Evolutionary conservation across 2,329 filamentous ascomycete species (phyloP), one percentile per base, ranked within the genome.

Genomic region (Aureobasidium pullulans): DNA sequence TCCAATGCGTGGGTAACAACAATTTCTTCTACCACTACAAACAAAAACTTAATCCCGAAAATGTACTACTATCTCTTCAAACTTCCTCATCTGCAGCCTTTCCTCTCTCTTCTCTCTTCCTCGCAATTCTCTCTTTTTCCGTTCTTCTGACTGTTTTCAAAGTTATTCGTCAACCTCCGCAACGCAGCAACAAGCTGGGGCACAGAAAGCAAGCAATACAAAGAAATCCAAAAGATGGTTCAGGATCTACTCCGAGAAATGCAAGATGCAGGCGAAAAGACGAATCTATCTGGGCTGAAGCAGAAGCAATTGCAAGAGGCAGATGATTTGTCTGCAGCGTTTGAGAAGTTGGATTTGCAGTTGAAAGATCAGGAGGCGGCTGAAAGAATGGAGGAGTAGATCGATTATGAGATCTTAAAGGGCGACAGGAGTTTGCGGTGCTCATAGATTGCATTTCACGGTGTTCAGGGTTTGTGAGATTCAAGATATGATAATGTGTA

Each of bases 141-240:
- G 13, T 15, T n/a, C 34, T 32, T 37, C n/a, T 34, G 31, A 13
- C 11, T 34, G 36, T 13, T 28, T 28, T 19, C 28, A 23, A 19
- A 73, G 71, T 67, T 74, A 16, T 66, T 71, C 11, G 64, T 64
- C 36, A 73, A 71, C 57, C 67, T 74, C 11, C 66, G 67, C 42
- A 73, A 73, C 57, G 69, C 71, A 28, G 63, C 63, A 9, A 62
- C 66, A n/a, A 72, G 70, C 5, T 73, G 71, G 57, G 72, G 72
- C 52, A 65, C 68, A 57, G 64, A 66, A 40, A 69, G 69, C 28
- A 59, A 65, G 2, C 67, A 70, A 28, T 68, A 70, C 60, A 64
- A 69, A 37, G 64, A 60, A 53, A 66, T 73, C 3, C 62, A 66
- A 11, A 64, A 62, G 2, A 68, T 65, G 23, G 63, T 74, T 4